Evolutionary conservation across 345 rosid genomes (phyloP).

Genomic region (Theobroma cacao): DNA sequence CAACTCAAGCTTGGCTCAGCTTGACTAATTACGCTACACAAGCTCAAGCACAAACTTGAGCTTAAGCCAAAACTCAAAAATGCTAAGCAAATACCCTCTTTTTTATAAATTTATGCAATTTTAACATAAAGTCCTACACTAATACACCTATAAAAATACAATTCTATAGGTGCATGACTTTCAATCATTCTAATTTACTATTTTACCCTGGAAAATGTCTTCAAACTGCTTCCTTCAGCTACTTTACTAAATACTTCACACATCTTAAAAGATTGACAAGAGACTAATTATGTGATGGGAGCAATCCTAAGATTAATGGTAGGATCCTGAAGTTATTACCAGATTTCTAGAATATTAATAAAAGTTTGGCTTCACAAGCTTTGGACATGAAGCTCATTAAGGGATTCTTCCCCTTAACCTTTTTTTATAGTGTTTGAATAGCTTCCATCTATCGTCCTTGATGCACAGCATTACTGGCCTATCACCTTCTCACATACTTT

Average conservation of each 20-base stretch:
- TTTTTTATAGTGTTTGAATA: background rate
- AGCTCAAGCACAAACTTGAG: background rate
- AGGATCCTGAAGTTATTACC: background rate
- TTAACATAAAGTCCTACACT: background rate
- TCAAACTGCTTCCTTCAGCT: background rate
- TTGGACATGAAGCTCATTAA: background rate
- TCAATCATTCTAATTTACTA: background rate
- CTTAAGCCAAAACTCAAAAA: slow-evolving; percentile 1
- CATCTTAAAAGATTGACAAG: background rate
- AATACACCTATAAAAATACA: background rate
- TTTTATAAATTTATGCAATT: background rate
- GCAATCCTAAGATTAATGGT: background rate
- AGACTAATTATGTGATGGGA: background rate
- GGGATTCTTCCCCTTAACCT: background rate
- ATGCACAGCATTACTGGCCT: background rate
- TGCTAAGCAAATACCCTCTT: background rate
- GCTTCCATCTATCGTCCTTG: background rate
- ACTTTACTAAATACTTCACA: background rate
- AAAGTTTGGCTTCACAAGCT: background rate
- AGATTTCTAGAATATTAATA: background rate
- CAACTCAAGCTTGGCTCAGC: no score
- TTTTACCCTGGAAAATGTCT: background rate
- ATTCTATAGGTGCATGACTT: background rate
- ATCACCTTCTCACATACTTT: background rate
- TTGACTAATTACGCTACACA: no score